These are phyloP conservation scores for Sporothrix luriei DNA, from an alignment of 2,329 filamentous ascomycete species.

Conservation along the genomic window DNA sequence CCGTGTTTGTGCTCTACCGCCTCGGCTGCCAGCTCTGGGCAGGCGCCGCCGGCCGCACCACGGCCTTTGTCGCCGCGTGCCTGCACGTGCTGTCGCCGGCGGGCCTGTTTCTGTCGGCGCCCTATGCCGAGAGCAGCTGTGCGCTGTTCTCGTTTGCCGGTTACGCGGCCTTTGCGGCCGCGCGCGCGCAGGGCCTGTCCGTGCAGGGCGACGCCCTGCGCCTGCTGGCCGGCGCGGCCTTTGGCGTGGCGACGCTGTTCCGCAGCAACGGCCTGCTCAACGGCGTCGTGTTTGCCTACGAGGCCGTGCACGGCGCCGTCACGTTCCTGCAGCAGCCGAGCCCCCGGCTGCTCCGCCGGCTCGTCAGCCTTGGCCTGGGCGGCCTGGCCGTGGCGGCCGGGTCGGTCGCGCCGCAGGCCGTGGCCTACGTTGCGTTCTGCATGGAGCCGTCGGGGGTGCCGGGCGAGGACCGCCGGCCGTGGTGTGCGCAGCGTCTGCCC, in stretches of 20 bases:
- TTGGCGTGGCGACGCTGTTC: constrained; percentile 72
- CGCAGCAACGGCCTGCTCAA: constrained; percentile 86
- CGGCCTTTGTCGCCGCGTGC: constrained; percentile 67
- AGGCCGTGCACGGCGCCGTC: constrained; percentile 51
- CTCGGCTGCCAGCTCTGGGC: constrained; percentile 35
- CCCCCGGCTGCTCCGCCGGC: constrained; percentile 51
- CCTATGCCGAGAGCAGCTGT: constrained; percentile 80
- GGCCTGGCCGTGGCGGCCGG: constrained; percentile 70
- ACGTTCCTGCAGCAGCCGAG: constrained; percentile 46
- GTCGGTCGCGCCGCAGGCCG: constrained; percentile 69
- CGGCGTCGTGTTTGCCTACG: constrained; percentile 72
- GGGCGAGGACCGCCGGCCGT: constrained; percentile 56
- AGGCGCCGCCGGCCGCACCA: constrained; percentile 22
- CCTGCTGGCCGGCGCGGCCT: constrained; percentile 65
- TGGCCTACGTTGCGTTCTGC: constrained; percentile 77
- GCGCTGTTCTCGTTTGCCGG: constrained; percentile 76
- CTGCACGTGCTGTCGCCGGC: constrained; percentile 85
- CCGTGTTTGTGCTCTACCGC: constrained; percentile 50
- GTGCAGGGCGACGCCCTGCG: constrained; percentile 53
- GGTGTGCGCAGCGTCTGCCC: constrained; percentile 74
- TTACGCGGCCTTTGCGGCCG: constrained; percentile 65
- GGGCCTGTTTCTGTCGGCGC: constrained; percentile 84
- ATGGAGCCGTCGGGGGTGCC: constrained; percentile 37
- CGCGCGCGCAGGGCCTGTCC: constrained; percentile 30
- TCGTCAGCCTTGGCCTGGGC: constrained; percentile 63